Conservation (phyloP, 345 rosid species). For the Eucalyptus urophylla region DNA sequence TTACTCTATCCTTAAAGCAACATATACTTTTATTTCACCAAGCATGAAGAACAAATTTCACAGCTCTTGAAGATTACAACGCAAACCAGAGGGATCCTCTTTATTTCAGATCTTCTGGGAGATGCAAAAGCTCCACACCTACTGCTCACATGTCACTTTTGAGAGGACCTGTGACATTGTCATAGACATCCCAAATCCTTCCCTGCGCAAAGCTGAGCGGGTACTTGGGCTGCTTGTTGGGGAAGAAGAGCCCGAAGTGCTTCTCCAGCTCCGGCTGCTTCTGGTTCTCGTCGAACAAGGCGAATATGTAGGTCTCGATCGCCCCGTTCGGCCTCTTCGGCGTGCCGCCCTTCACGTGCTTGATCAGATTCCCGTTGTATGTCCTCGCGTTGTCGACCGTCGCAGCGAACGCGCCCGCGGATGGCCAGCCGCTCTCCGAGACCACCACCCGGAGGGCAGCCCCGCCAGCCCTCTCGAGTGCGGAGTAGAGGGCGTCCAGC, state of each 20-base stretch:
- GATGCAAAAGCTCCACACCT: background rate
- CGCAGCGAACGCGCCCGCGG: slow-evolving; percentile 3
- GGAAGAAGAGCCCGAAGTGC: slow-evolving; percentile 16
- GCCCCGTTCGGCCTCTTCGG: slow-evolving; percentile 19
- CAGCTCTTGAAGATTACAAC: background rate
- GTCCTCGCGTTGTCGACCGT: slow-evolving; percentile 3
- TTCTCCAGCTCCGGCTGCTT: slow-evolving; percentile 19
- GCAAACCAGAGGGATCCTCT: background rate
- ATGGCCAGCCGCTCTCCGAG: slow-evolving; percentile 33
- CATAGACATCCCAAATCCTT: background rate
- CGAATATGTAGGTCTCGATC: slow-evolving; percentile 22
- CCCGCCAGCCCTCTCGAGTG: slow-evolving; percentile 11
- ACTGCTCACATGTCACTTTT: background rate
- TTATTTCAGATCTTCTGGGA: background rate
- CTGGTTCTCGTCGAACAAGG: slow-evolving; percentile 25
- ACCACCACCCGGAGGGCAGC: slow-evolving; percentile 13
- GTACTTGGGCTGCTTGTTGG: slow-evolving; percentile 13
- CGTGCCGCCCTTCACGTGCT: slow-evolving; percentile 13
- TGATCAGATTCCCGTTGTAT: slow-evolving; percentile 10
- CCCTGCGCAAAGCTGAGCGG: slow-evolving; percentile 4
- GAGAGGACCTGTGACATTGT: background rate
- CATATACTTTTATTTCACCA: background rate
- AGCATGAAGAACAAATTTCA: background rate
- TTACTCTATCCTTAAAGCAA: background rate
- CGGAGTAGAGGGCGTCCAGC: slow-evolving; percentile 18